Evolutionary conservation across 2,329 filamentous ascomycete genomes (phyloP), one percentile per base, ranked within the genome.

Genomic region (Clonostachys solani): DNA sequence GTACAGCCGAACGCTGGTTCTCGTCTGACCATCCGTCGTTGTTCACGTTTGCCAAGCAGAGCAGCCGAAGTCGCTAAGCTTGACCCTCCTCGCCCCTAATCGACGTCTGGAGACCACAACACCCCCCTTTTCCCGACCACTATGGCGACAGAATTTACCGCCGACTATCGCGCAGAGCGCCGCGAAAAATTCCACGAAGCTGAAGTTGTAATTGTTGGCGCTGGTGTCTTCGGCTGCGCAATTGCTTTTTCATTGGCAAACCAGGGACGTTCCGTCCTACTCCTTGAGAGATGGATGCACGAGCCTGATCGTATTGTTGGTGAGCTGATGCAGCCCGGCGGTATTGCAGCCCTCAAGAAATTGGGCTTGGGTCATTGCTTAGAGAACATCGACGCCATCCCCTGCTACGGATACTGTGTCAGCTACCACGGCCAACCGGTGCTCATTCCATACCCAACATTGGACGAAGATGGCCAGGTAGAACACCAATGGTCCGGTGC

Each of bases 251-350:
- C 92, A 18, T 78, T 97, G 42, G 92, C 88, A 49, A 85, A 87
- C 57, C 94, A 97, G 71, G 92, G 91, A 46, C 84, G 94, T 52
- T 95, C 88, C 64, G 92, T 99, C 23, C 78, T 97, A 23, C 74
- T 99, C 45, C 81, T 99, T 44, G 94, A 99, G 72, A 81, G 82
- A 59, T 95, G 84, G 69, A 75, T 97, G 69, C 90, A 90, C 68
- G 87, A 97, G 72, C 94, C 94, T 17, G 87, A 97, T 71, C 84
- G 94, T 53, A 99, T 99, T 56, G 91, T 99, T 43, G 94, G 94
- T 57, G 94, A 99, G 72, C 72, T 99, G 54, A 73, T 99, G 57
- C 94, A 99, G 68, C 94, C 94, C 0, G 94, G 94, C 44, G 94
- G 94, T 44, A 84, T 96, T 34, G 75, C 81, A 45, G 88, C 94